Conservation (phyloP, 768 basidiomycete genomes). For the Psilocybe tampanensis region DNA sequence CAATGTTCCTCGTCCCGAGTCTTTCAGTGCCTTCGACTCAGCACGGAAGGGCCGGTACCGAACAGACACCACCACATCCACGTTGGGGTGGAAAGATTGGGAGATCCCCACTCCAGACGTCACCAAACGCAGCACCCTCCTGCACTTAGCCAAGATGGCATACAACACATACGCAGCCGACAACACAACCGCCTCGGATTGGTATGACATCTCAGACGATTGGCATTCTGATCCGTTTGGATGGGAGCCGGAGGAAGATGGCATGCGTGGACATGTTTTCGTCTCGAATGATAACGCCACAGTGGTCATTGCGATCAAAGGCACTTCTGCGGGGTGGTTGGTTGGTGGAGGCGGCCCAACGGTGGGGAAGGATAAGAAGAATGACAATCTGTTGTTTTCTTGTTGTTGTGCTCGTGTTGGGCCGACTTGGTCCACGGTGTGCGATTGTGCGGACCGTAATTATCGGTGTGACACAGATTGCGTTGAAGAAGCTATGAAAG, state of each 20-base stretch:
- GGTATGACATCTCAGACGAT: slow-evolving; percentile 69
- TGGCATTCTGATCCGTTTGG: slow-evolving; percentile 77
- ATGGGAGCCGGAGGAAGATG: slow-evolving; percentile 89
- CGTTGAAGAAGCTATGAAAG: slow-evolving; percentile 76
- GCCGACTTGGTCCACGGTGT: slow-evolving; percentile 92
- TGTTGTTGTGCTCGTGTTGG: slow-evolving; percentile 97
- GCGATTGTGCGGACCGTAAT: slow-evolving; percentile 77
- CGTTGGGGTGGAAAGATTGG: slow-evolving; percentile 63
- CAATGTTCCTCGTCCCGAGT: slow-evolving; percentile 49
- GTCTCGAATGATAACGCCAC: slow-evolving; percentile 83
- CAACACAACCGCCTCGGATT: slow-evolving; percentile 45
- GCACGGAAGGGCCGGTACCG: slow-evolving; percentile 37
- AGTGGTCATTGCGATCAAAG: slow-evolving; percentile 88
- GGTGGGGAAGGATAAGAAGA: slow-evolving; percentile 85
- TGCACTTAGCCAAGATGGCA: slow-evolving; percentile 86
- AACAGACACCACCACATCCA: slow-evolving; percentile 36
- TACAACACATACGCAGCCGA: slow-evolving; percentile 74
- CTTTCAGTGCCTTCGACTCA: slow-evolving; percentile 37
- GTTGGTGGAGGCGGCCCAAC: slow-evolving; percentile 78
- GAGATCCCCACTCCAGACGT: slow-evolving; percentile 75
- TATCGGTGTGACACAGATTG: slow-evolving; percentile 83
- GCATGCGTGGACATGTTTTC: slow-evolving; percentile 90
- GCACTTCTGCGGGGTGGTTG: slow-evolving; percentile 82
- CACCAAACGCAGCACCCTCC: slow-evolving; percentile 67
- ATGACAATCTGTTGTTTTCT: slow-evolving; percentile 94